A percentile compares a stretch with the other conserved stretches of the same genome.
Evolutionary conservation across 768 basidiomycete genomes (phyloP).

Genomic region (Suillus brevipes): DNA sequence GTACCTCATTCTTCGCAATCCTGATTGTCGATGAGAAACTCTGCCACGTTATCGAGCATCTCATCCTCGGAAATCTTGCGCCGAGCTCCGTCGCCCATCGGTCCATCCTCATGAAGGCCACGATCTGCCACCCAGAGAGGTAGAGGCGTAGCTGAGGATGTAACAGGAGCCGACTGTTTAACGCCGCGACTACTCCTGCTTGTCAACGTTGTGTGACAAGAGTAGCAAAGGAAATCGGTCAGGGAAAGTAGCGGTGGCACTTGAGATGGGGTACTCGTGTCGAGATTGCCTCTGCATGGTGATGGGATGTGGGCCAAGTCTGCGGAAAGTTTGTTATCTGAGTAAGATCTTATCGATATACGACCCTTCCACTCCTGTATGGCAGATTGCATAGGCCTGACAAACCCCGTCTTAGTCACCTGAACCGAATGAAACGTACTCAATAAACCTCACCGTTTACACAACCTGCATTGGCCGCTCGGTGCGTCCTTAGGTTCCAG

Average conservation of each 20-base stretch:
- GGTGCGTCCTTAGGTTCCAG: constrained; percentile 63
- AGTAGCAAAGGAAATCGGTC: constrained; percentile 54
- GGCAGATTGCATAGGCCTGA: constrained; percentile 62
- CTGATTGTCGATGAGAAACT: constrained; percentile 38
- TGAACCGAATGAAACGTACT: background rate
- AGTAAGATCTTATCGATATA: constrained; percentile 66
- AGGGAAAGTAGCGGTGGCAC: constrained; percentile 26
- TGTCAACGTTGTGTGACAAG: constrained; percentile 60
- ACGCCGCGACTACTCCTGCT: constrained; percentile 52
- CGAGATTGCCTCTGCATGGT: background rate
- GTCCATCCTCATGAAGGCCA: background rate
- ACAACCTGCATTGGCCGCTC: constrained; percentile 54
- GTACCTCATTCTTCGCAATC: background rate
- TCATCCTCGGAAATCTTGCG: constrained; percentile 29
- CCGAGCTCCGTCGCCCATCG: constrained; percentile 30
- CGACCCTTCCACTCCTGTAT: constrained; percentile 72
- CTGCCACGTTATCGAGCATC: constrained; percentile 40
- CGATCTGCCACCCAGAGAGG: constrained; percentile 35
- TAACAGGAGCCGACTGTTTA: constrained; percentile 16
- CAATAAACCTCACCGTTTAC: constrained; percentile 53
- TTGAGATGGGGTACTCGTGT: background rate
- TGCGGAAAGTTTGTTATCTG: constrained; percentile 18
- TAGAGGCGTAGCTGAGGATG: constrained; percentile 19
- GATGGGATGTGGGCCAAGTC: constrained; percentile 16
- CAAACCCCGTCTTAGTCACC: constrained; percentile 2